A percentile compares a stretch with the other conserved stretches of the same genome.
Evolutionary conservation across 2,329 filamentous ascomycete genomes (phyloP).

Genomic region (Penicillium digitatum): DNA sequence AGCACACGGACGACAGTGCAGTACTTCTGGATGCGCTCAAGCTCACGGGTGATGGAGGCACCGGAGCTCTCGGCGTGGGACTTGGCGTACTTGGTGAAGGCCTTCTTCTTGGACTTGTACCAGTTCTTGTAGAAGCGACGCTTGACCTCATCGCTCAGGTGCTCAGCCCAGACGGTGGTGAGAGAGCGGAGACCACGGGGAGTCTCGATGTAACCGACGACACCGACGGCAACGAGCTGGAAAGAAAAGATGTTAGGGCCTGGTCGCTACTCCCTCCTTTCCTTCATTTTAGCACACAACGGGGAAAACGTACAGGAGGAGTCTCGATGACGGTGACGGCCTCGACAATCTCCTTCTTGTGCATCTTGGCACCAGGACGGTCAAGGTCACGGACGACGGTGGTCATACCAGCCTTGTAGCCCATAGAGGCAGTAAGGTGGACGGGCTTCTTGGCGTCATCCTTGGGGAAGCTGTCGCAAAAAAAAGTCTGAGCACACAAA

Average conservation of each 20-base stretch:
- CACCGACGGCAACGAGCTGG: conserved; percentile 99
- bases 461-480: conserved; percentile 81
- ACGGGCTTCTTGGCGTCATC: conserved; percentile 99
- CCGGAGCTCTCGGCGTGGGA: conserved; percentile 95
- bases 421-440: conserved; percentile 96
- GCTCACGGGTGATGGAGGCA: conserved; percentile 87
- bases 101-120: conserved; percentile 99
- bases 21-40: conserved; percentile 99
- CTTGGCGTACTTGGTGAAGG: conserved; percentile 99
- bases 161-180: conserved; percentile 99
- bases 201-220: conserved; percentile 99
- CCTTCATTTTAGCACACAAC: not conserved
- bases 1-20: conserved; percentile 98
- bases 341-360: conserved; percentile 98
- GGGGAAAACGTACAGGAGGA: conserved; percentile 72
- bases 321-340: conserved; percentile 85
- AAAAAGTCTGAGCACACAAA: conserved; percentile 30
- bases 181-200: conserved; percentile 98
- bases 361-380: conserved; percentile 97
- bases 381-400: conserved; percentile 99
- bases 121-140: conserved; percentile 99
- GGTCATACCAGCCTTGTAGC: conserved; percentile 99
- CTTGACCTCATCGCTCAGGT: conserved; percentile 97
- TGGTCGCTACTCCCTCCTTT: conserved; percentile 16
- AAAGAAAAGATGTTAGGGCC: conserved; percentile 15